Evolutionary conservation across 768 basidiomycete species (phyloP).

Genomic region (Boletus subparvulus): DNA sequence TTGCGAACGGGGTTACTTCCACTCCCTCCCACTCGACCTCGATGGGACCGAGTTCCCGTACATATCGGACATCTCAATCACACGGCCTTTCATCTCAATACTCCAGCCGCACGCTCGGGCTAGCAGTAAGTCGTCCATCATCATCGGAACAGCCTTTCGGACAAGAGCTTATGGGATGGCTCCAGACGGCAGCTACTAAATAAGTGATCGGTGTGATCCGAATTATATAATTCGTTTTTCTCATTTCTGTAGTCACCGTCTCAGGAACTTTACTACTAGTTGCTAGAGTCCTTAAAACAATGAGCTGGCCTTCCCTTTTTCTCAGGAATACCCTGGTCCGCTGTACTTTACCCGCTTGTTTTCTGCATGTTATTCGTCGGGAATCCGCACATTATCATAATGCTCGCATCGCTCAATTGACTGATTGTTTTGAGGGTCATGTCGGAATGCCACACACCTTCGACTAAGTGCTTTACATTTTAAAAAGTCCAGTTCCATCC

Average conservation of each 20-base stretch:
- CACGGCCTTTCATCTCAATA: conserved; percentile 73
- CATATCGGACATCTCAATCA: conserved; percentile 66
- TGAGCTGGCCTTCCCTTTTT: conserved; percentile 37
- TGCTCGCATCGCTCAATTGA: conserved; percentile 36
- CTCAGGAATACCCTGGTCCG: conserved; percentile 39
- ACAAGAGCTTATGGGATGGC: conserved; percentile 39
- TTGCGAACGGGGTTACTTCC: conserved; percentile 47
- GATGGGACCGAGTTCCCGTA: conserved; percentile 58
- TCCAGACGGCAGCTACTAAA: conserved; percentile 38
- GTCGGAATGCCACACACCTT: conserved; percentile 1
- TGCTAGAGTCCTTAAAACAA: conserved; percentile 30
- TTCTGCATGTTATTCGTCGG: conserved; percentile 39
- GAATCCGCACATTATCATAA: conserved; percentile 38
- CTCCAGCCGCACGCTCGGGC: conserved; percentile 73
- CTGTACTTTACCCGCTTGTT: conserved; percentile 42
- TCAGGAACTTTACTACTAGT: conserved; percentile 20
- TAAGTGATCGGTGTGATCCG: conserved; percentile 14
- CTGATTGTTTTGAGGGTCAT: conserved; percentile 14
- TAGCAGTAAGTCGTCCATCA: conserved; percentile 54
- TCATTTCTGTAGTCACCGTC: conserved; percentile 2
- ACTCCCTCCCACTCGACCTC: conserved; percentile 62
- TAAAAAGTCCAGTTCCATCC: background rate
- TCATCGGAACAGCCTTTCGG: conserved; percentile 35
- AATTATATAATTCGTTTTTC: conserved; percentile 8
- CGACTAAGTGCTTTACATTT: background rate